Conservation (phyloP, 2,329 filamentous ascomycete genomes). For the Zasmidium angulare region DNA sequence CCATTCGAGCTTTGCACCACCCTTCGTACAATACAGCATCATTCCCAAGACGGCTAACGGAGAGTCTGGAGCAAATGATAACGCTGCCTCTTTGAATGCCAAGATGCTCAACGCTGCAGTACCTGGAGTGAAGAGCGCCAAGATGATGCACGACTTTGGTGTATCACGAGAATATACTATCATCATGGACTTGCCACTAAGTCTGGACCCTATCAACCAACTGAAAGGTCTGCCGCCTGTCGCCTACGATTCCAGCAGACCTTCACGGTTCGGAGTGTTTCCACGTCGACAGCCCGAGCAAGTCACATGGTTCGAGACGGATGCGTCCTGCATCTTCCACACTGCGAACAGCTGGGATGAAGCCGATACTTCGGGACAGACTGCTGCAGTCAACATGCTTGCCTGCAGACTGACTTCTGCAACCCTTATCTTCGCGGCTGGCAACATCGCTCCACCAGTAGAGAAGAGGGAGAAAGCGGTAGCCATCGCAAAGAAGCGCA, state of each 20-base stretch:
- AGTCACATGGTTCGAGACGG: constrained; percentile 67
- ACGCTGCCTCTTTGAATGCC: neutral
- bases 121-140: constrained; percentile 61
- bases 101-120: constrained; percentile 55
- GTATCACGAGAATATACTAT: constrained; percentile 63
- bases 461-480: constrained; percentile 25
- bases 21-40: constrained; percentile 67
- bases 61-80: neutral
- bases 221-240: constrained; percentile 57
- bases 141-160: constrained; percentile 77
- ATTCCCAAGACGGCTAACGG: constrained; percentile 39
- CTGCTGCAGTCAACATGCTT: constrained; percentile 59
- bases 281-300: constrained; percentile 58
- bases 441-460: constrained; percentile 58
- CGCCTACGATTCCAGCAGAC: constrained; percentile 57
- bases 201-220: constrained; percentile 63
- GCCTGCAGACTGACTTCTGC: constrained; percentile 67
- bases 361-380: constrained; percentile 36
- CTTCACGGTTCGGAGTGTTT: constrained; percentile 67
- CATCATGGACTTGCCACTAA: constrained; percentile 68
- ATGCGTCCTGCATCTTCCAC: constrained; percentile 69
- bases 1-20: constrained; percentile 64
- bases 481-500: constrained; percentile 37
- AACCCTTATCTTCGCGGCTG: constrained; percentile 63
- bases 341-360: constrained; percentile 69